Evolutionary conservation across 73 alveolate species (phyloP), one percentile per base, ranked within the genome.

Genomic region (Urostyla sp.): DNA sequence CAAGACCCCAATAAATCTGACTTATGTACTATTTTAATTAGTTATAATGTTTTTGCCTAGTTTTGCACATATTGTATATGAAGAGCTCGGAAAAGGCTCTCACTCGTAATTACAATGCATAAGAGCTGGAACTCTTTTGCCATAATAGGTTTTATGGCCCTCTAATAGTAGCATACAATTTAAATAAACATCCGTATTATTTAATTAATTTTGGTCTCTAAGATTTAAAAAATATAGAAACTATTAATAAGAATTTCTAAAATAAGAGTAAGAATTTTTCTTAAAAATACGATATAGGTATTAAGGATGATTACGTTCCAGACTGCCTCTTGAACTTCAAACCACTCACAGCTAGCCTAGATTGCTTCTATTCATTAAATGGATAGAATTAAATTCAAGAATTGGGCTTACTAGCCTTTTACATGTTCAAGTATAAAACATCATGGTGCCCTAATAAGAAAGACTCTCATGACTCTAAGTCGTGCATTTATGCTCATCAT

Each of bases 81-180:
- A 73, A 78, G 61, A 55, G 92, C 63, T 59, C 61, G 30, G 92
- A 72, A 23, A 74, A 84, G 37, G 63, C 73, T 16, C 38, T 84
- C 21, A 59, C 85, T 16, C 58, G 92, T 23, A 84, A 84, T 50
- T 53, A 45, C 35, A 75, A 75, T 40, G 92, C 92, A 11, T 11
- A 58, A 21, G 49, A 48, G 24, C 63, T 84, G 7, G 92, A 84
- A 54, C 44, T 56, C 18, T 84, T 59, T 45, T 84, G 92, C 52
- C 57, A 75, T 20, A 84, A 85, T 24, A 57, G 84, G 46, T 84
- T 84, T 40, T 84, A 84, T 56, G 92, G 92, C 11, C 92, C 92
- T 18, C 43, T 84, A 38, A 79, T 82, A 0, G 85, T 75, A 4
- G 92, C 85, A 13, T 60, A 43, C 44, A 72, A 82, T 27, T 20